Evolutionary conservation across 495 filamentous ascomycete species (phyloP).

Genomic region (Xylaria acuta): DNA sequence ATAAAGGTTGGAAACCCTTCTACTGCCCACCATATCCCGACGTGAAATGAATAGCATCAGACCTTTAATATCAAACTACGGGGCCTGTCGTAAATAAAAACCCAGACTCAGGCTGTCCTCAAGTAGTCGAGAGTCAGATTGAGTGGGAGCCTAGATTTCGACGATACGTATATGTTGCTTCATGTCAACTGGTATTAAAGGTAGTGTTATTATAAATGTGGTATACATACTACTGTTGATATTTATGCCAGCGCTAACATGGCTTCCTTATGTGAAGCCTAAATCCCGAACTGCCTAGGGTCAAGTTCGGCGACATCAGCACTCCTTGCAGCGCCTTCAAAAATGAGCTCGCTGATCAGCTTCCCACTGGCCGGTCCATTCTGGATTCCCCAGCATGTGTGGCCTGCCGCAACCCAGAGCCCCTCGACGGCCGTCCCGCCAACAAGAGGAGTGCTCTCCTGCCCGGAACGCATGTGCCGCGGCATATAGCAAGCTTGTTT

Average conservation of each 20-base stretch:
- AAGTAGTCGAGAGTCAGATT: neutral
- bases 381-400: slow-evolving; percentile 98
- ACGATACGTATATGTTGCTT: neutral
- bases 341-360: slow-evolving; percentile 83
- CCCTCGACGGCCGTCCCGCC: slow-evolving; percentile 78
- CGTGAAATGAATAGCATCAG: no score
- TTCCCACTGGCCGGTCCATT: slow-evolving; percentile 93
- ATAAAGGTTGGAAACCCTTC: neutral
- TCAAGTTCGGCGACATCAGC: slow-evolving; percentile 75
- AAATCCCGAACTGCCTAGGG: slow-evolving; percentile 63
- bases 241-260: neutral
- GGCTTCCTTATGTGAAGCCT: neutral
- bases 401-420: slow-evolving; percentile 83
- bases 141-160: neutral
- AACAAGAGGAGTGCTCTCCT: slow-evolving; percentile 72
- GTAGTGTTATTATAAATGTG: neutral
- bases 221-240: neutral
- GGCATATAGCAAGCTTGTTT: slow-evolving; percentile 95
- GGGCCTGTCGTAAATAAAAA: no score
- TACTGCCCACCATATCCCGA: neutral
- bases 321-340: slow-evolving; percentile 79
- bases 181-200: neutral
- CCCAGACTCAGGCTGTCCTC: neutral
- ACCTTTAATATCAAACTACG: no score
- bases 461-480: slow-evolving; percentile 64